These are phyloP conservation scores for Fusarium nematophilum DNA, from an alignment of 2,329 filamentous ascomycete species.

Conservation along the genomic window DNA sequence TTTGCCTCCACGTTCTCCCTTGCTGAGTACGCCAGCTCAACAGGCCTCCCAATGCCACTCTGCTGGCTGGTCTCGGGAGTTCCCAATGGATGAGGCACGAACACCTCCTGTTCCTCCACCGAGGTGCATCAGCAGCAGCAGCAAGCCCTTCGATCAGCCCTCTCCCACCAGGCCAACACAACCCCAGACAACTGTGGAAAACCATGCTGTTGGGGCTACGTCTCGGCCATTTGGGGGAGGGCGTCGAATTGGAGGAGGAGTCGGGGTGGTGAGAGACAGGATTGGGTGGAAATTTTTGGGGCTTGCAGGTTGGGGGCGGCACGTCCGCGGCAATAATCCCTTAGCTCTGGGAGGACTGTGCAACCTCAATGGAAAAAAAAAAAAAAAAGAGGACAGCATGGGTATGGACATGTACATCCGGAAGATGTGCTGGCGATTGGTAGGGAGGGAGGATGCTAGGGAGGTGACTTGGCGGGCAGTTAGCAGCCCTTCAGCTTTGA, in stretches of 20 bases:
- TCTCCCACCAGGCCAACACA: slow-evolving; percentile 15
- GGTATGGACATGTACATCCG: slow-evolving; percentile 20
- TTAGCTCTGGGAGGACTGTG: slow-evolving; percentile 30
- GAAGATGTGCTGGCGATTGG: no score
- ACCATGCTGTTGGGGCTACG: slow-evolving; percentile 33
- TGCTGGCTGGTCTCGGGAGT: neutral
- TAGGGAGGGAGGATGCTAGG: no score
- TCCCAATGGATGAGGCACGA: neutral
- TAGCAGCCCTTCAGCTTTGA: no score
- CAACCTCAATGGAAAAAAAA: slow-evolving; percentile 34
- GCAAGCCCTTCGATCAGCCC: slow-evolving; percentile 9
- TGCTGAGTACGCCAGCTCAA: neutral
- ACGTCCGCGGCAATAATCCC: slow-evolving; percentile 30
- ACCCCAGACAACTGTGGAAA: slow-evolving; percentile 26
- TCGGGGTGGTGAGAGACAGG: slow-evolving; percentile 18
- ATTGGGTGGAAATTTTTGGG: slow-evolving; percentile 35
- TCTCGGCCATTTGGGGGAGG: slow-evolving; percentile 33
- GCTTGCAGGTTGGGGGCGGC: slow-evolving; percentile 34
- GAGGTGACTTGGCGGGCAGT: neutral
- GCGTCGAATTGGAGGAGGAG: slow-evolving; percentile 15
- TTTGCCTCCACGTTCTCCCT: slow-evolving; percentile 3
- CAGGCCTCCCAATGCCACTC: neutral
- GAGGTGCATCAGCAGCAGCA: slow-evolving; percentile 27
- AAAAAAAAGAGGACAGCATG: slow-evolving; percentile 9
- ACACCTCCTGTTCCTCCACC: slow-evolving; percentile 9